A percentile compares a stretch with the other conserved stretches of the same genome.
These are phyloP conservation scores for Austroboletus olivaceoglutinosus DNA, from an alignment of 1,284 basidiomycete species.

Conservation along the genomic window DNA sequence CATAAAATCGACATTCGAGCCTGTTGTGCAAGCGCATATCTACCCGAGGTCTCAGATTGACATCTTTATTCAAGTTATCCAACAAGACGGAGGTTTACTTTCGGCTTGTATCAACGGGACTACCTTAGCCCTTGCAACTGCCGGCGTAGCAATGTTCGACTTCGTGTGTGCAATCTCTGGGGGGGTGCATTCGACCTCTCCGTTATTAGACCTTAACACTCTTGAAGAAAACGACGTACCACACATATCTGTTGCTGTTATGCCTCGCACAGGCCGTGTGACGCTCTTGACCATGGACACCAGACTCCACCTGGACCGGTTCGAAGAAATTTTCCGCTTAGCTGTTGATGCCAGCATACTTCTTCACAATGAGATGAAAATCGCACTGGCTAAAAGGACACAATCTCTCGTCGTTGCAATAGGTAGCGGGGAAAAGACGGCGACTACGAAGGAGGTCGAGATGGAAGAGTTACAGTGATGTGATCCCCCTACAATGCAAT, in stretches of 20 bases:
- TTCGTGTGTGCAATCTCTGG: slow-evolving; percentile 86
- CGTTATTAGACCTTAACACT: slow-evolving; percentile 82
- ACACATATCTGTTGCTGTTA: slow-evolving; percentile 81
- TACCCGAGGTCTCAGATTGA: slow-evolving; percentile 95
- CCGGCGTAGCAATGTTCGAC: slow-evolving; percentile 89
- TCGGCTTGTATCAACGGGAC: slow-evolving; percentile 94
- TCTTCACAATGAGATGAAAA: slow-evolving; percentile 84
- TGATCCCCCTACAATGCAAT: slow-evolving; percentile 2
- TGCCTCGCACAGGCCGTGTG: slow-evolving; percentile 82
- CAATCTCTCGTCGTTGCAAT: slow-evolving; percentile 54
- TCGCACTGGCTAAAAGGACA: slow-evolving; percentile 67
- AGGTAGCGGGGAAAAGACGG: slow-evolving; percentile 32
- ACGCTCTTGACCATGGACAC: slow-evolving; percentile 93
- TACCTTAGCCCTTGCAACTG: slow-evolving; percentile 86
- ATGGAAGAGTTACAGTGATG: slow-evolving; percentile 35
- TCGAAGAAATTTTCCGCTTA: slow-evolving; percentile 83
- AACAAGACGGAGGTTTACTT: slow-evolving; percentile 92
- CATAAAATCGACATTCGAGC: slow-evolving; percentile 93
- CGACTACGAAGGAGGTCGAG: slow-evolving; percentile 27
- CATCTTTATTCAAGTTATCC: slow-evolving; percentile 88
- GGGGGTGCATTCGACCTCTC: slow-evolving; percentile 74
- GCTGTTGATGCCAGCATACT: slow-evolving; percentile 78
- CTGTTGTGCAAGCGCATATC: slow-evolving; percentile 85
- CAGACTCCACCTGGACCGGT: slow-evolving; percentile 88
- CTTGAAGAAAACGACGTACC: slow-evolving; percentile 92